Base-by-base conservation (phyloP, 495 filamentous ascomycete genomes). In the Terfezia boudieri region DNA sequence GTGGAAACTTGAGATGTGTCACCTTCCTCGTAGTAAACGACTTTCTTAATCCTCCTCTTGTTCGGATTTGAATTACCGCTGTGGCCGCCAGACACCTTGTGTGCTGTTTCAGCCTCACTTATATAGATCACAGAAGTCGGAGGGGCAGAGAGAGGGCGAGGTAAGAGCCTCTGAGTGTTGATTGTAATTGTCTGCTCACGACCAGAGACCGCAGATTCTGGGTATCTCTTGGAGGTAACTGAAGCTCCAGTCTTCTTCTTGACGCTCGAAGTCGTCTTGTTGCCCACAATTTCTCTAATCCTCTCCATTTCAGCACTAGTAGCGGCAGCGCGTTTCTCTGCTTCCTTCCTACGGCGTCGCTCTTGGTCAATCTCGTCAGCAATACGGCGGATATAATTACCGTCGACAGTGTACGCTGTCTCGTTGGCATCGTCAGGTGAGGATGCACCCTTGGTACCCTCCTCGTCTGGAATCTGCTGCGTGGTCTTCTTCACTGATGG, bases 351-450 rank as follows among this genome's bases (percentile, higher is more conserved):
- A 20, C 59, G 61, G 16, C 53, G 59, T n/a, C 62, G 55, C 36
- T 65, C 62, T n/a, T 53, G 53, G 2, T 62, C 59, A 53, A 65
- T 65, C 46, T 65, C 62, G 35, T 56, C 64, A 37, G 62, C 62
- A 14, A 65, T 64, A 26, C 57, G 61, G 17, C 56, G 64, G 20
- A 65, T 59, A 41, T 65, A 62, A 36, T 64, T 62, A 26, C 56
- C 59, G 41, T 46, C 41, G 8, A 46, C 41, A 46, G 41, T 46
- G 41, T 46, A 46, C 14, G 41, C 17, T 14, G 41, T 46, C 14
- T 46, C 41, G 41, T 20, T 46, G 41, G 41, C 12, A 46, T 46
- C 41, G 41, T 20, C 17, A 20, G 41, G 41, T 46, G 41, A 14
- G 41, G 8, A 4, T 20, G 41, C 41, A 20, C 2, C 41, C 8